Conservation (phyloP, 306 rosid genomes). For the Prunus mongolica region DNA sequence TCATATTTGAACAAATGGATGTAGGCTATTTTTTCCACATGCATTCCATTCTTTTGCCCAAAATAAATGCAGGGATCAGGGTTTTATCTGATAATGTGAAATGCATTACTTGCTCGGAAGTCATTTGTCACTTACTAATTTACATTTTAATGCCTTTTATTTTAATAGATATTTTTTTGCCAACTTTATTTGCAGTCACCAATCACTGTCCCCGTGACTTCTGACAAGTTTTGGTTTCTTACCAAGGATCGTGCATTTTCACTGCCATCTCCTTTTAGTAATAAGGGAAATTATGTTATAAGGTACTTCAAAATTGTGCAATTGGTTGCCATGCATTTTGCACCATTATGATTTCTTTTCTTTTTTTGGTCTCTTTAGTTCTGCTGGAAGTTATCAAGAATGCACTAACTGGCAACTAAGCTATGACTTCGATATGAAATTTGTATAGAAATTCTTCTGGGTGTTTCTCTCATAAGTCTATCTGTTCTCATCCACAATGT, state of each 20-base stretch:
- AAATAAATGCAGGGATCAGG: not conserved
- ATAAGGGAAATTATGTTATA: conserved; percentile 84
- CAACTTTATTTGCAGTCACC: conserved; percentile 65
- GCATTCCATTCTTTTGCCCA: not conserved
- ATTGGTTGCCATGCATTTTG: not conserved
- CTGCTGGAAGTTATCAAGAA: conserved; percentile 10
- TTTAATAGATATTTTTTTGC: not conserved
- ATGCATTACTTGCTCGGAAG: not conserved
- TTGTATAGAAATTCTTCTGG: conserved; percentile 6
- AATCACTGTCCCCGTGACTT: conserved; percentile 69
- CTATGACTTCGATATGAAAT: not conserved
- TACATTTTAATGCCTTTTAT: not conserved
- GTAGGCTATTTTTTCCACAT: not conserved
- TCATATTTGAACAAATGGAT: not conserved
- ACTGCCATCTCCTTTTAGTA: conserved; percentile 72
- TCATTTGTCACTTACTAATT: not conserved
- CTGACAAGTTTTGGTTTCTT: conserved; percentile 88
- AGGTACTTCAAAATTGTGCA: conserved; percentile 41
- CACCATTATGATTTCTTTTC: not conserved
- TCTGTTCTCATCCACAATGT: not conserved
- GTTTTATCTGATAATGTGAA: not conserved
- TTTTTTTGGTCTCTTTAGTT: not conserved
- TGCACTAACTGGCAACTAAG: not conserved
- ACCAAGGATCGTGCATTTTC: conserved; percentile 74
- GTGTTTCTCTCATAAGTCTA: not conserved